These are phyloP conservation scores for Mycena olivaceomarginata DNA, from an alignment of 768 basidiomycete genomes.

Conservation along the genomic window DNA sequence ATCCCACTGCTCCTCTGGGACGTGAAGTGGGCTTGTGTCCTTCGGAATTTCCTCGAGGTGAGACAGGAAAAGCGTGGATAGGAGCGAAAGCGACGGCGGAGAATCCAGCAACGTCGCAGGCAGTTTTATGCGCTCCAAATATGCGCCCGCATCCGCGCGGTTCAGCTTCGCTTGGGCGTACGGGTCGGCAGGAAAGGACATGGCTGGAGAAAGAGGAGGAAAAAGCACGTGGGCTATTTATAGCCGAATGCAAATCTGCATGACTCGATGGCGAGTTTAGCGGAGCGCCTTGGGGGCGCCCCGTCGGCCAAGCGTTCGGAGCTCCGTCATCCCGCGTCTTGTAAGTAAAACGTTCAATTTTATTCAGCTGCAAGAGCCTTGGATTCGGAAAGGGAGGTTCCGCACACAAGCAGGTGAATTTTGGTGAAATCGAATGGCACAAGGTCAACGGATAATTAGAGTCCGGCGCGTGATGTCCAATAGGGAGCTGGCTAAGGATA, in stretches of 20 bases:
- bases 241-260: background rate
- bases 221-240: background rate
- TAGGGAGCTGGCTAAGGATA: no score
- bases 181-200: slow-evolving; percentile 33
- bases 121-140: slow-evolving; percentile 37
- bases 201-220: background rate
- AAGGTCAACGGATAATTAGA: no score
- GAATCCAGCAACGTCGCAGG: slow-evolving; percentile 35
- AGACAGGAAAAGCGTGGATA: slow-evolving; percentile 35
- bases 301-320: slow-evolving; percentile 4
- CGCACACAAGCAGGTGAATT: no score
- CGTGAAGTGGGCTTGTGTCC: slow-evolving; percentile 42
- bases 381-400: no score
- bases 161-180: slow-evolving; percentile 17
- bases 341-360: no score
- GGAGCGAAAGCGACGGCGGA: slow-evolving; percentile 36
- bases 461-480: no score
- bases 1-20: slow-evolving; percentile 42
- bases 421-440: no score
- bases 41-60: slow-evolving; percentile 44
- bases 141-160: slow-evolving; percentile 30
- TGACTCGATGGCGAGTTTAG: background rate
- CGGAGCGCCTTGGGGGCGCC: background rate
- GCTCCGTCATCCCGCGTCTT: background rate
- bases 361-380: no score